These are phyloP conservation scores for Suhomyces terraborum DNA, from an alignment of 1,139 yeast species.

Conservation along the genomic window DNA sequence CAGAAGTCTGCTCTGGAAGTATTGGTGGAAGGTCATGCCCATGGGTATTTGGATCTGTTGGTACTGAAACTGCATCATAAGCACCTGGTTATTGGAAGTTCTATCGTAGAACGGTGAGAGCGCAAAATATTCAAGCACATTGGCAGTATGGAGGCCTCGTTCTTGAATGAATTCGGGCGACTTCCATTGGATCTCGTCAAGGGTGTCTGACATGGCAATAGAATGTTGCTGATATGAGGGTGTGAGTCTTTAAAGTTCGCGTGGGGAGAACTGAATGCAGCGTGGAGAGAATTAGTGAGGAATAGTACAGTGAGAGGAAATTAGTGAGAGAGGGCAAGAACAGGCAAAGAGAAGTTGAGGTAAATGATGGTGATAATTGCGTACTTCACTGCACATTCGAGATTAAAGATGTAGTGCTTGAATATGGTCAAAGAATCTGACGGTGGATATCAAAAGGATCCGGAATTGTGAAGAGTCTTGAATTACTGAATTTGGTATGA, in stretches of 20 bases:
- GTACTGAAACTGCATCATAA: slow-evolving; percentile 94
- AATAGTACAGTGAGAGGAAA: too few species aligned
- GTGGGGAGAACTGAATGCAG: background rate
- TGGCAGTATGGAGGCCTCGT: slow-evolving; percentile 81
- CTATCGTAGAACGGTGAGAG: slow-evolving; percentile 95
- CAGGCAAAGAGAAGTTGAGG: too few species aligned
- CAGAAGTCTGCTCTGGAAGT: slow-evolving; percentile 55
- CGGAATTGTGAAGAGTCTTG: too few species aligned
- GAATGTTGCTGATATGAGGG: background rate
- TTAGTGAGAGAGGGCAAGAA: too few species aligned
- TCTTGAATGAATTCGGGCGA: slow-evolving; percentile 96
- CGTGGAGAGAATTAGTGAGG: too few species aligned
- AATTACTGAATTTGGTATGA: too few species aligned
- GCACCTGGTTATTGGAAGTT: slow-evolving; percentile 88
- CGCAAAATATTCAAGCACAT: slow-evolving; percentile 88
- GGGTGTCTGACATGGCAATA: slow-evolving; percentile 29
- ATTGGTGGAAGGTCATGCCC: slow-evolving; percentile 30
- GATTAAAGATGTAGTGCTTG: too few species aligned
- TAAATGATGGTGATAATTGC: too few species aligned
- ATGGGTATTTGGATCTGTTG: slow-evolving; percentile 54
- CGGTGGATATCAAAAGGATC: too few species aligned
- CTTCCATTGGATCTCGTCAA: slow-evolving; percentile 95
- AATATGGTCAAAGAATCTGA: too few species aligned
- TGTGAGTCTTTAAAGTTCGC: background rate
- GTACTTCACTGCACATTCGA: too few species aligned